Evolutionary conservation across 345 rosid species (phyloP).

Genomic region (Carallia pectinifolia): DNA sequence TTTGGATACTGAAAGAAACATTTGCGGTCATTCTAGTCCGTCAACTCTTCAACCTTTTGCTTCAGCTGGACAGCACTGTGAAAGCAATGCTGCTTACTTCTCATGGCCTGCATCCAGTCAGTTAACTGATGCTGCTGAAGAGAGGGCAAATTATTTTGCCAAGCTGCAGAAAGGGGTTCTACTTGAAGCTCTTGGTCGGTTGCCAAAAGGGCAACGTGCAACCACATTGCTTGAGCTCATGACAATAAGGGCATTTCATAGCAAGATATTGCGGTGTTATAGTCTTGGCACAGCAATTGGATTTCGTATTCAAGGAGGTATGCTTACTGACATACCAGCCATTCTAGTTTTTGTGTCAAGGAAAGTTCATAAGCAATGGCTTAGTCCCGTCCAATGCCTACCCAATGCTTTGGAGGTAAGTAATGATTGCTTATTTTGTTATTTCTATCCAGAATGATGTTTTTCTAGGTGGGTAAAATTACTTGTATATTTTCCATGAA

Average conservation of each 20-base stretch:
- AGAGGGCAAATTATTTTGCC: conserved; percentile 86
- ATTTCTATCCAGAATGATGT: not conserved
- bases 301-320: conserved; percentile 71
- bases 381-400: conserved; percentile 71
- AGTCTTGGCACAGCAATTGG: conserved; percentile 97
- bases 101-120: conserved; percentile 92
- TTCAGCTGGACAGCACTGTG: conserved; percentile 78
- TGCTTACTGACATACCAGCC: conserved; percentile 79
- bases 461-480: not conserved
- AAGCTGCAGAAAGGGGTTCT: conserved; percentile 92
- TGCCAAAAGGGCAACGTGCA: conserved; percentile 85
- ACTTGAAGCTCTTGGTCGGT: conserved; percentile 63
- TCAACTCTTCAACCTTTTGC: conserved; percentile 60
- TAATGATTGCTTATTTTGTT: conserved; percentile 1
- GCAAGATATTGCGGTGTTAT: conserved; percentile 74
- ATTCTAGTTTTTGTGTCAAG: conserved; percentile 93
- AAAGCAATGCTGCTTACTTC: conserved; percentile 87
- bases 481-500: too few species aligned
- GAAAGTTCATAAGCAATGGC: conserved; percentile 96
- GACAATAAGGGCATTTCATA: conserved; percentile 97
- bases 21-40: conserved; percentile 38
- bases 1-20: conserved; percentile 67
- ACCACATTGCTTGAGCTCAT: conserved; percentile 84
- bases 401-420: conserved; percentile 83
- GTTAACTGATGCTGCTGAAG: conserved; percentile 79